A percentile compares a stretch with the other conserved stretches of the same genome.
Conservation (phyloP, 345 rosid genomes). For the Diplotaxis tenuifolia region DNA sequence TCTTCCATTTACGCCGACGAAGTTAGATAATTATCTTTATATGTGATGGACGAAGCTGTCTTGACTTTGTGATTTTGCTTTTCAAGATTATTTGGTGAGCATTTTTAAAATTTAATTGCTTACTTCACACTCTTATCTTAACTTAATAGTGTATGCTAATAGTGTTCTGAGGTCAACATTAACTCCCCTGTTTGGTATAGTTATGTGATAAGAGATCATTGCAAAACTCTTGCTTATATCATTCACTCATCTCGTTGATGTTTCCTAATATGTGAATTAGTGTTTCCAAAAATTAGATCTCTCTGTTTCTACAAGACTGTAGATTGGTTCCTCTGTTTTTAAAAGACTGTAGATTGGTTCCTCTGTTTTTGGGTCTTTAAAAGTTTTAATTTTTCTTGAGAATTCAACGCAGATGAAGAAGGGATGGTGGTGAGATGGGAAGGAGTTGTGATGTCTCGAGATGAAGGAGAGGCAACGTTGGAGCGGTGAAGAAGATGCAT, state of each 20-base stretch:
- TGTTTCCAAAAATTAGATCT: background rate
- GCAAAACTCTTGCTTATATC: conserved; percentile 12
- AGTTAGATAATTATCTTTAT: background rate
- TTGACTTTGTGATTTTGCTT: background rate
- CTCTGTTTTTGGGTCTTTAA: background rate
- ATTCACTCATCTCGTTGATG: background rate
- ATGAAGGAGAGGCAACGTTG: conserved; percentile 99
- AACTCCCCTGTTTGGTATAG: conserved; percentile 13
- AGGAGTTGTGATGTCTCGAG: conserved; percentile 55
- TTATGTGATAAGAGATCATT: background rate
- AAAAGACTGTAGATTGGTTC: background rate
- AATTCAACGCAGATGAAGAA: conserved; percentile 29
- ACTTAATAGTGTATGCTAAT: conserved; percentile 9
- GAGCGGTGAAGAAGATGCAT: conserved; percentile 96
- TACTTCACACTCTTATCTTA: background rate
- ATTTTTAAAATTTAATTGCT: background rate
- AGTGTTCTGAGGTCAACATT: conserved; percentile 27
- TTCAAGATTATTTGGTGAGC: conserved; percentile 31
- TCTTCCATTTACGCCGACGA: conserved; percentile 23
- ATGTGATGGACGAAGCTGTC: conserved; percentile 20
- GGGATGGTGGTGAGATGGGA: conserved; percentile 65
- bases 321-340: background rate
- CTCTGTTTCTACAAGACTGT: background rate
- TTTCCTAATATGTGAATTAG: background rate
- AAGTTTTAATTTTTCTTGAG: background rate